Percentiles rank a stretch among this genome's conserved stretches.
phyloP scores from a whole-genome alignment of 306 rosid genomes.

The Casuarina cunninghamiana region DNA sequence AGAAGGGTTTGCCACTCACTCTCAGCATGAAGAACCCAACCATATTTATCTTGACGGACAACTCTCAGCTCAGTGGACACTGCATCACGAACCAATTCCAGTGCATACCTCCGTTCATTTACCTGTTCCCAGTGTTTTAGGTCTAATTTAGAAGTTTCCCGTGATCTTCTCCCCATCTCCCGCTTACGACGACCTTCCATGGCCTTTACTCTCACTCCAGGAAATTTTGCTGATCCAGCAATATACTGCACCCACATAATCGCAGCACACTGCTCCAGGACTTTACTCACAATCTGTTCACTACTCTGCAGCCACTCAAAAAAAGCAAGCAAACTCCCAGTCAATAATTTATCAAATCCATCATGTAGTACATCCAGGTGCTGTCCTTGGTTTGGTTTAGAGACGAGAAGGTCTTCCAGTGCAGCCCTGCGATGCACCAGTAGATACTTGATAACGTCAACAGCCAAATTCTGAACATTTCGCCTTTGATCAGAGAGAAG shows the following conservation, averaged over 20 bases:
- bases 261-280: conserved; percentile 89
- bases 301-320: conserved; percentile 80
- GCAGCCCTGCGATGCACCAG: conserved; percentile 92
- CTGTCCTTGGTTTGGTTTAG: conserved; percentile 86
- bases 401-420: conserved; percentile 86
- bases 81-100: conserved; percentile 89
- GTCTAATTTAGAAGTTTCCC: conserved; percentile 79
- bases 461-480: conserved; percentile 79
- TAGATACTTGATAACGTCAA: conserved; percentile 85
- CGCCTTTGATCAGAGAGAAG: conserved; percentile 77
- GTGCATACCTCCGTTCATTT: conserved; percentile 90
- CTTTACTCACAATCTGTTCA: conserved; percentile 69
- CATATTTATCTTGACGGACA: conserved; percentile 98
- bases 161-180: conserved; percentile 88
- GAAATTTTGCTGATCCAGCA: conserved; percentile 88
- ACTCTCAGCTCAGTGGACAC: conserved; percentile 98
- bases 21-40: conserved; percentile 99
- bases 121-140: conserved; percentile 93
- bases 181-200: conserved; percentile 93
- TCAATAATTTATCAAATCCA: conserved; percentile 90
- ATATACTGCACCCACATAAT: conserved; percentile 98
- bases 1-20: conserved; percentile 98
- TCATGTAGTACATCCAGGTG: conserved; percentile 83
- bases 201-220: conserved; percentile 95
- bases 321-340: conserved; percentile 70